Percentiles rank a stretch among this genome's conserved stretches.
Conservation (phyloP, 2,329 filamentous ascomycete species). For the Cladophialophora bantiana region DNA sequence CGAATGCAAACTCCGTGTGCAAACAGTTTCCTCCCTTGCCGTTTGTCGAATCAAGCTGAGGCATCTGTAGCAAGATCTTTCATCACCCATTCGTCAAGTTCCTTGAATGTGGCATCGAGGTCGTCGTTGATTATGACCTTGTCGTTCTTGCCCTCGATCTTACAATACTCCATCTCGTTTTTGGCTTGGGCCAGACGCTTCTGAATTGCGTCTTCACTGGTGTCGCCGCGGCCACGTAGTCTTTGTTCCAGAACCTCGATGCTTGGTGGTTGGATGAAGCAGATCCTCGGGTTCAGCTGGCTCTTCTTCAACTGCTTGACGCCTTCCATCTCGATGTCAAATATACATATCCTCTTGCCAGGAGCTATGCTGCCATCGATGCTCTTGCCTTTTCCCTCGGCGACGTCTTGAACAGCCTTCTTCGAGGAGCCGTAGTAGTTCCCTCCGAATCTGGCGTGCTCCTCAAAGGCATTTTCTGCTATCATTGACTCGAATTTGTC, state of each 20-base stretch:
- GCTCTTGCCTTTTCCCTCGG: conserved; percentile 62
- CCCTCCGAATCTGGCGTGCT: conserved; percentile 83
- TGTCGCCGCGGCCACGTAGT: conserved; percentile 77
- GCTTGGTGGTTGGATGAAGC: conserved; percentile 84
- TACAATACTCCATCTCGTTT: conserved; percentile 75
- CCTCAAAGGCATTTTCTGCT: conserved; percentile 76
- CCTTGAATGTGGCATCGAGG: conserved; percentile 62
- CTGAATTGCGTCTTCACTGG: conserved; percentile 73
- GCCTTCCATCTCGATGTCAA: conserved; percentile 97
- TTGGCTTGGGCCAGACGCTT: conserved; percentile 75
- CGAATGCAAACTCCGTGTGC: conserved; percentile 6
- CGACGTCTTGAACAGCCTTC: conserved; percentile 77
- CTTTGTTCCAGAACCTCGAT: conserved; percentile 76
- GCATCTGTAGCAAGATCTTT: conserved; percentile 37
- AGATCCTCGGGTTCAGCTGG: conserved; percentile 75
- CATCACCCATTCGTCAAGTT: conserved; percentile 62
- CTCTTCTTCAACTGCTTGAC: conserved; percentile 91
- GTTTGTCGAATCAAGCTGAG: conserved; percentile 1
- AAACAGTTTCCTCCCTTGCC: not conserved
- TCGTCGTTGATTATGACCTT: conserved; percentile 72
- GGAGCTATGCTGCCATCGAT: conserved; percentile 47
- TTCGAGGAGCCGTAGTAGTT: conserved; percentile 89
- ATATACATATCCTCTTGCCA: conserved; percentile 76
- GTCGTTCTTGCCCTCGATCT: conserved; percentile 71
- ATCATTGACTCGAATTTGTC: conserved; percentile 73